A percentile compares a stretch with the other conserved stretches of the same genome.
Evolutionary conservation across 2,329 filamentous ascomycete genomes (phyloP).

Genomic region (Cercospora sojina): DNA sequence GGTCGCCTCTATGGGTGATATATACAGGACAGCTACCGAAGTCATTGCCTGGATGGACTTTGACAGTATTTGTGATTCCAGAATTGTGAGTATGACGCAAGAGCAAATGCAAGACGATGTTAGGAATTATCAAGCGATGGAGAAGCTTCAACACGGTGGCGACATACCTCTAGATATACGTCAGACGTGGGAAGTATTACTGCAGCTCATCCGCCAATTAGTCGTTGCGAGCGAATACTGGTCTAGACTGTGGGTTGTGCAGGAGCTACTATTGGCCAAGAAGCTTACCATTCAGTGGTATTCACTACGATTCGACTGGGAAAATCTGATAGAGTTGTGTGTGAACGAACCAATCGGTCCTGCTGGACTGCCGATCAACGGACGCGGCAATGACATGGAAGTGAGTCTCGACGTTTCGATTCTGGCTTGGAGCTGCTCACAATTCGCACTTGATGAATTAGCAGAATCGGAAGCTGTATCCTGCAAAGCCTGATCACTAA

Average conservation of each 20-base stretch:
- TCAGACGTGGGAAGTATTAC: too few relatives aligned
- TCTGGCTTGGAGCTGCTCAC: too few relatives aligned
- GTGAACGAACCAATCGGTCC: neutral
- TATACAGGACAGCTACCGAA: conserved; percentile 17
- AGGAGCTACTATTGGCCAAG: conserved; percentile 10
- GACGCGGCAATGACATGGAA: too few relatives aligned
- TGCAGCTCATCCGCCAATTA: too few relatives aligned
- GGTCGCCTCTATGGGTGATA: conserved; percentile 22
- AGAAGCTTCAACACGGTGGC: too few relatives aligned
- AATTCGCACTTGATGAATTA: too few relatives aligned
- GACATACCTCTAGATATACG: too few relatives aligned
- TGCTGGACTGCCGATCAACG: too few relatives aligned
- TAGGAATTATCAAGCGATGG: neutral
- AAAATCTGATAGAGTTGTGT: neutral
- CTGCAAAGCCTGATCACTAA: too few relatives aligned
- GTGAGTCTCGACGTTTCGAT: too few relatives aligned
- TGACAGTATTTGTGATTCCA: neutral
- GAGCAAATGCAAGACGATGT: neutral
- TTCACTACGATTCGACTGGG: neutral
- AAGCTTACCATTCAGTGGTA: conserved; percentile 7
- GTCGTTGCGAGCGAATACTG: neutral
- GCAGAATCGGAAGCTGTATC: too few relatives aligned
- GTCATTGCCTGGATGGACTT: conserved; percentile 18
- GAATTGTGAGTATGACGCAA: neutral
- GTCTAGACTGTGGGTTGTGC: conserved; percentile 11